Base-by-base conservation (phyloP, 805 yeast genomes). In the Ogataea glucozyma region DNA sequence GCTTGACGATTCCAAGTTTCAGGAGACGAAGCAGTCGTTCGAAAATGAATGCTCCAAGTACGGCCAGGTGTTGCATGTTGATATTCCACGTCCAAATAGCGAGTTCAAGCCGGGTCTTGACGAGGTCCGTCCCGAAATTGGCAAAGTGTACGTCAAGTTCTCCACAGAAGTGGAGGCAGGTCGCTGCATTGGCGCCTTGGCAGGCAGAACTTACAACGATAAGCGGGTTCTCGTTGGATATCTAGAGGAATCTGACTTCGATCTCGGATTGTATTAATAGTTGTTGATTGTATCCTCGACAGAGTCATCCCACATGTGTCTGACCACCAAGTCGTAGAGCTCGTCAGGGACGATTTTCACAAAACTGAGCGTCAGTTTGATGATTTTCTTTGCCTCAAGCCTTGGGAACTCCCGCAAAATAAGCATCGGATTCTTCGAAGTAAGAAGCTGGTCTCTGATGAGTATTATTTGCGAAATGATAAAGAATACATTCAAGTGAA, bases 401-500 rank as follows among this genome's bases (percentile, higher is more conserved):
- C 67, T 67, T 0, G 96, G 96, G 49, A 88, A 79, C 44, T 79
- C 84, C 41, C 95, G 68, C 38, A 89, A 63, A 14, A 85, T 60
- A 31, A 79, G 71, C 88, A 88, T 88, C 10, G 97, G 97, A 49
- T 74, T 83, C 20, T 61, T 64, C 7, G 83, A 72, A 12, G 66
- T 66, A 42, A 90, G 61, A n/a, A 89, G 66, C 22, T 72, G 65
- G 8, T 80, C 74, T 44, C 97, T 69, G 46, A 85, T 81, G 31
- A 83, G 69, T 4, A 86, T 79, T 17, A 89, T 66, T 59, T 87
- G 96, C 2, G 97, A 91, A 7, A 88, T 87, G 3, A 89, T 79
- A 52, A 88, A 85, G 27, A 90, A 68, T 21, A 90, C 76, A 64
- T 90, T 89, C 81, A 88, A 75, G 57, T 90, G 96, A 14, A 85